Percentiles rank a stretch among this genome's conserved stretches.
Evolutionary conservation across 169 alveolate species (phyloP).

Genomic region (Cryptosporidium andersoni): DNA sequence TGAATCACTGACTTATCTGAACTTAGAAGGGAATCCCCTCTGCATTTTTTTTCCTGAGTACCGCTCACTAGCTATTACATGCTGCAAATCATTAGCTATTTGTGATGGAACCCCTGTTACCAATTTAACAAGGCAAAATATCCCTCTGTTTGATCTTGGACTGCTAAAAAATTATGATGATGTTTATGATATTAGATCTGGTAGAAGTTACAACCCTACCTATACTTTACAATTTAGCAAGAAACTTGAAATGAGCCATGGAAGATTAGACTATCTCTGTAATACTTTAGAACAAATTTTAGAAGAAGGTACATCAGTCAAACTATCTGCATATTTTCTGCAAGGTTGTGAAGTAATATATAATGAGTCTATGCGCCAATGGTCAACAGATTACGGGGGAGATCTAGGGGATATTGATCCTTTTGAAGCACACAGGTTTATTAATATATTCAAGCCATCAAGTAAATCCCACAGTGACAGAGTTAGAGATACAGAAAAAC

Average conservation of each 20-base stretch:
- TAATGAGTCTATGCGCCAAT: constrained; percentile 59
- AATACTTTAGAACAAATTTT: constrained; percentile 24
- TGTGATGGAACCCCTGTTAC: constrained; percentile 27
- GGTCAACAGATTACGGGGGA: constrained; percentile 66
- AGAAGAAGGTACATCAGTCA: constrained; percentile 45
- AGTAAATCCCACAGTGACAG: constrained; percentile 34
- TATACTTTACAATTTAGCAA: not conserved
- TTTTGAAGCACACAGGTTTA: constrained; percentile 58
- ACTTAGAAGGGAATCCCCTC: constrained; percentile 38
- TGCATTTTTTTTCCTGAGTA: constrained; percentile 59
- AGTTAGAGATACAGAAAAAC: constrained; percentile 62
- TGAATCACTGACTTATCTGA: constrained; percentile 17
- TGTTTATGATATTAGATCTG: constrained; percentile 43
- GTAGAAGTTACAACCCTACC: constrained; percentile 52
- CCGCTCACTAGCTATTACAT: constrained; percentile 28
- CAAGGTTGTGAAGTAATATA: constrained; percentile 57
- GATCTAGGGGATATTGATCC: constrained; percentile 51
- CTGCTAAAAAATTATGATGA: constrained; percentile 43
- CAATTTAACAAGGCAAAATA: constrained; percentile 7
- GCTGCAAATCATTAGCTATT: constrained; percentile 10
- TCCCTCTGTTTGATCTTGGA: constrained; percentile 8
- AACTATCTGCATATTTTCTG: constrained; percentile 36
- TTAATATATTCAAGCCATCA: constrained; percentile 20
- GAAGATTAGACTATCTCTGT: constrained; percentile 30
- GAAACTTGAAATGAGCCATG: constrained; percentile 10